Evolutionary conservation across 164 flowering plant genomes (phyloP).

Genomic region (Liriodendron chinense): DNA sequence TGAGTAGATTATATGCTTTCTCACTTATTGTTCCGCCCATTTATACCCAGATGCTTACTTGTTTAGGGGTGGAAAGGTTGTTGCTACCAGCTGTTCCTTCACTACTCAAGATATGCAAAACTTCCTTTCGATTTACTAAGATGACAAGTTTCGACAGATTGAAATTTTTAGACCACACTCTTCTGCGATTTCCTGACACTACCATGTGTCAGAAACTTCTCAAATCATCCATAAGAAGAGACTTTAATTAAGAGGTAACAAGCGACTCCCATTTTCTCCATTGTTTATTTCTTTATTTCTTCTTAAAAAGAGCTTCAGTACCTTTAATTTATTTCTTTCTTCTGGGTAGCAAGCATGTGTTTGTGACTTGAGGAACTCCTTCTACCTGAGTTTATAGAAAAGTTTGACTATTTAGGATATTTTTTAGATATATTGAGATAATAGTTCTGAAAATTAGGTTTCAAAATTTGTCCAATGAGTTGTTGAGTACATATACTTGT

Average conservation of each 20-base stretch:
- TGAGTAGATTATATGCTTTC: not conserved
- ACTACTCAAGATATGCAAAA: conserved; percentile 64
- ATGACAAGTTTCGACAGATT: conserved; percentile 58
- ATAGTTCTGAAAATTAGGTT: too few species aligned
- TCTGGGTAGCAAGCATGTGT: too few species aligned
- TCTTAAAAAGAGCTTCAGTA: too few species aligned
- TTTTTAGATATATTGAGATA: too few species aligned
- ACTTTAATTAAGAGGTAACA: conserved; percentile 33
- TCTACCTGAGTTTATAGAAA: too few species aligned
- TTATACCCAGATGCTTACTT: conserved; percentile 52
- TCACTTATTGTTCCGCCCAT: not conserved
- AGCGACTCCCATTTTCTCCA: not conserved
- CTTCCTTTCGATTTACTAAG: conserved; percentile 70
- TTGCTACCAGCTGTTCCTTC: conserved; percentile 72
- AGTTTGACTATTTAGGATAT: too few species aligned
- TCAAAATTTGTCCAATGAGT: too few species aligned
- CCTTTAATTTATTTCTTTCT: too few species aligned
- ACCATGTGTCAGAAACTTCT: conserved; percentile 73
- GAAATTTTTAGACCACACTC: conserved; percentile 43
- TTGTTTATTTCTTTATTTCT: not conserved
- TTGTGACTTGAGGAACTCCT: too few species aligned
- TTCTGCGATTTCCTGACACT: conserved; percentile 72
- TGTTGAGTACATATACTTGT: too few species aligned
- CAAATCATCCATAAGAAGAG: conserved; percentile 16
- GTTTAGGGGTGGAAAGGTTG: conserved; percentile 74